Percentiles rank a stretch among this genome's conserved stretches.
phyloP scores from a whole-genome alignment of 2,329 filamentous ascomycete genomes.

The Aureobasidium sp. region DNA sequence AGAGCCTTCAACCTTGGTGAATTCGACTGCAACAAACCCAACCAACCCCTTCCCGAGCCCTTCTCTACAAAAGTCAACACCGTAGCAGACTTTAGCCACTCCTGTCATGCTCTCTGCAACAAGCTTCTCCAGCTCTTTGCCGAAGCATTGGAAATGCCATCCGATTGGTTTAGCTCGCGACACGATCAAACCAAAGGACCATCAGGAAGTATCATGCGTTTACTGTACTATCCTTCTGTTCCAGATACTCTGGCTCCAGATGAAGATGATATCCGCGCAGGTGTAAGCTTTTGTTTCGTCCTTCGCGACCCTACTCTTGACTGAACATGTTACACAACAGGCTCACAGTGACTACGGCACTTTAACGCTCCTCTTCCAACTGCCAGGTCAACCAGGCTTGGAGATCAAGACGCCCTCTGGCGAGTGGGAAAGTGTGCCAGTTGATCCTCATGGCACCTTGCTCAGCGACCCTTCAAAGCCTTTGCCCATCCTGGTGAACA shows the following conservation, averaged over 20 bases:
- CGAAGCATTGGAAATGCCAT: constrained; percentile 53
- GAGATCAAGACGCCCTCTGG: constrained; percentile 58
- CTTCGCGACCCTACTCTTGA: accelerated
- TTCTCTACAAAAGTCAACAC: constrained; percentile 52
- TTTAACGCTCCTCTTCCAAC: constrained; percentile 69
- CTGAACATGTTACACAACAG: background rate
- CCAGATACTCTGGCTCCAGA: constrained; percentile 33
- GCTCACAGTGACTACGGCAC: constrained; percentile 82
- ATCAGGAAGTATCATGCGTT: constrained; percentile 42
- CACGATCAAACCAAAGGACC: constrained; percentile 45
- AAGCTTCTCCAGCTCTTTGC: constrained; percentile 70
- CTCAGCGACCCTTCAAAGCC: background rate
- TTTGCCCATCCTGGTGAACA: constrained; percentile 59
- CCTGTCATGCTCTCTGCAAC: constrained; percentile 65
- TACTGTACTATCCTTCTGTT: constrained; percentile 41
- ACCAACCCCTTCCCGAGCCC: constrained; percentile 67
- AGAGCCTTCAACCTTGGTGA: constrained; percentile 90
- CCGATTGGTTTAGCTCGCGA: constrained; percentile 50
- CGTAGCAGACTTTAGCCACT: constrained; percentile 56
- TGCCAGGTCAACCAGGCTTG: constrained; percentile 74
- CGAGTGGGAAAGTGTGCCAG: constrained; percentile 36
- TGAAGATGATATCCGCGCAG: constrained; percentile 65
- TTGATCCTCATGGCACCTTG: constrained; percentile 26
- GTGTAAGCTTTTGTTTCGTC: constrained; percentile 25
- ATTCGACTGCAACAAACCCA: constrained; percentile 54